Evolutionary conservation across 2,329 filamentous ascomycete genomes (phyloP).

Genomic region (Chaetomiaceae sp.): DNA sequence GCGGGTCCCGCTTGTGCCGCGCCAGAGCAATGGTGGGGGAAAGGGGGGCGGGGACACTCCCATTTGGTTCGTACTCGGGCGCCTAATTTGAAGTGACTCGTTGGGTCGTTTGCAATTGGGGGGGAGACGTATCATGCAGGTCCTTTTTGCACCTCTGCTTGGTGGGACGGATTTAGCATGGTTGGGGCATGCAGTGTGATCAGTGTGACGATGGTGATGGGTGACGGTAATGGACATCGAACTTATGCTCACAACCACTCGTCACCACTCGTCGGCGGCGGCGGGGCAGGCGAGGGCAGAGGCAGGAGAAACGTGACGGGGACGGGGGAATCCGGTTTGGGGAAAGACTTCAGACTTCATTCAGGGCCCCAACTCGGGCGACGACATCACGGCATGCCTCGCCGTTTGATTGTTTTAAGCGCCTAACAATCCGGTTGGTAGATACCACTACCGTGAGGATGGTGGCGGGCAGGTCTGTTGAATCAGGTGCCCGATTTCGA

Average conservation of each 20-base stretch:
- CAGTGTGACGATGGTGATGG: background rate
- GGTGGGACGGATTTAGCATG: conserved; percentile 9
- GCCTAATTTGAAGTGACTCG: conserved; percentile 10
- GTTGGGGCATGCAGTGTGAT: conserved; percentile 13
- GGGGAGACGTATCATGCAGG: conserved; percentile 3
- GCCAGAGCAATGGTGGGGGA: conserved; percentile 2
- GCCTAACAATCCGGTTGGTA: background rate
- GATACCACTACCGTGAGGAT: background rate
- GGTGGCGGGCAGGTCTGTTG: background rate
- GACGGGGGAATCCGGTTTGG: too few relatives aligned
- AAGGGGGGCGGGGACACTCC: background rate
- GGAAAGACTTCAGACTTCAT: background rate
- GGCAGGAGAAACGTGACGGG: too few relatives aligned
- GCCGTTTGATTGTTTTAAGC: background rate
- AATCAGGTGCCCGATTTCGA: background rate
- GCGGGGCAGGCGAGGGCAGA: too few relatives aligned
- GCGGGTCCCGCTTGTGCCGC: conserved; percentile 10
- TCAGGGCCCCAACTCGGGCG: background rate
- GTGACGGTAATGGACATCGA: background rate
- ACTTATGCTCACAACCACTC: background rate
- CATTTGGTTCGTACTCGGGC: conserved; percentile 1
- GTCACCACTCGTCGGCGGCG: too few relatives aligned
- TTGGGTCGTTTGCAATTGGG: conserved; percentile 1
- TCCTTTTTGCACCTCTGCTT: too few relatives aligned
- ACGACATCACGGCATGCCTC: background rate